Evolutionary conservation across 257 asterid species (phyloP).

Genomic region (Nicotiana otophora): DNA sequence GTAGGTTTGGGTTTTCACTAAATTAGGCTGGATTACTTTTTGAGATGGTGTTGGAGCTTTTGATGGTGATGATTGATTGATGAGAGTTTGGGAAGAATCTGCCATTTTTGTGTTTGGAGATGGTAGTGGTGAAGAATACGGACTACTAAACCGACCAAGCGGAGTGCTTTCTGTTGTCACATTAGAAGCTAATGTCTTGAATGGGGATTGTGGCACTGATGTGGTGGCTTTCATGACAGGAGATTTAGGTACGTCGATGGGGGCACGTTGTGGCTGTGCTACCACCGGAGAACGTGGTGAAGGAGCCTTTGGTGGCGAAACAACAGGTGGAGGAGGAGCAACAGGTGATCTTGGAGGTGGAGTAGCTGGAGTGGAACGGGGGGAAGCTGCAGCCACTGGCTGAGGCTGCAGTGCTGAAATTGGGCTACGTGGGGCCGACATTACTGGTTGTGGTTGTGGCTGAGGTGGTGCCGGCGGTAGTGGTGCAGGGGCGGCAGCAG

Average conservation of each 20-base stretch:
- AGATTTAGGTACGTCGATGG: not conserved
- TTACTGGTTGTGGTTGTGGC: not conserved
- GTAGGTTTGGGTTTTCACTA: slow-evolving; percentile 1
- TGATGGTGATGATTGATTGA: slow-evolving; percentile 13
- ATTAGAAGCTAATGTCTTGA: not conserved
- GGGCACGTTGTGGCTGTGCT: not conserved
- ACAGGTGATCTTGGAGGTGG: not conserved
- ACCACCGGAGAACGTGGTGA: slow-evolving; percentile 1
- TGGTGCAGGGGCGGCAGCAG: not conserved
- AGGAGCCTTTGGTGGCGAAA: not conserved
- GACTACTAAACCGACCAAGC: not conserved
- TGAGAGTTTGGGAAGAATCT: not conserved
- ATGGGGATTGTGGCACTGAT: slow-evolving; percentile 4
- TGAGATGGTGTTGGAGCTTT: slow-evolving; percentile 3
- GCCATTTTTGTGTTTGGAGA: slow-evolving; percentile 1
- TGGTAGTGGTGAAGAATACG: not conserved
- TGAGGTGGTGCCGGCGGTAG: not conserved
- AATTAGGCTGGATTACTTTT: not conserved
- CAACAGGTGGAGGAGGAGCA: slow-evolving; percentile 1
- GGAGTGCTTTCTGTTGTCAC: not conserved
- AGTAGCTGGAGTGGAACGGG: not conserved
- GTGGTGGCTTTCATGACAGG: not conserved
- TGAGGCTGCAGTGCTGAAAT: slow-evolving; percentile 2
- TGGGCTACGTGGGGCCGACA: not conserved
- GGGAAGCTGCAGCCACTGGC: not conserved